Base-by-base conservation (phyloP, 2,329 filamentous ascomycete species). In the Colletotrichum sp. region DNA sequence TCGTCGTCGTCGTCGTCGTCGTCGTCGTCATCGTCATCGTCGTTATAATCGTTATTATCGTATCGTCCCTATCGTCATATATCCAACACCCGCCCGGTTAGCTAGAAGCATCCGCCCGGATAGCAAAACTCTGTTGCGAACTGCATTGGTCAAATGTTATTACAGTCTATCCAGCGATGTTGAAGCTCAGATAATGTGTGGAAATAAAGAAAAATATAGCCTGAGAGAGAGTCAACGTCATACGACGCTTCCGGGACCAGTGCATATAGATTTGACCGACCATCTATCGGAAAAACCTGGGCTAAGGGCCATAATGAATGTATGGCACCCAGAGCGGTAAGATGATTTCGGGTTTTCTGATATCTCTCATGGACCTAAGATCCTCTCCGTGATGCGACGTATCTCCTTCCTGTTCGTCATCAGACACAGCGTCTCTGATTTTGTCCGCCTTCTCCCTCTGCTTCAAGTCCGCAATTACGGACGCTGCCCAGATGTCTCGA, bases 401-500 rank as follows among this genome's bases (percentile, higher is more conserved):
- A 13, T 22, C n/a, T 52, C 12, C 44, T 52, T 22, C 44, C 6
- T 52, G 44, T 0, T 22, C 44, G n/a, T 13, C n/a, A 22, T 22
- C 44, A 22, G 59, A n/a, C 52, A 15, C 6, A 15, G 12, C 34
- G 13, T 67, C 52, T 22, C 24, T 59, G 15, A 18, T 34, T 16
- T 16, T 9, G 15, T 34, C 10, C 36, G 13, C 24, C 13, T n/a
- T 34, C 16, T 24, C 30, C 9, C 26, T 26, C 32, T 30, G 62
- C 18, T 63, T 34, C 10, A 32, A 26, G 24, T 44, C 39, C 4
- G 24, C 7, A 13, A 16, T 12, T 36, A 32, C 39, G 22, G 8
- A 15, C 28, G 28, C 16, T 26, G 59, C 44, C 69, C 69, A 72
- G 16, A 26, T 24, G 16, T 65, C 59, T 26, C 69, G 69, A 22